Conservation (phyloP, 768 basidiomycete genomes). For the Fistulinella prunicolor region DNA sequence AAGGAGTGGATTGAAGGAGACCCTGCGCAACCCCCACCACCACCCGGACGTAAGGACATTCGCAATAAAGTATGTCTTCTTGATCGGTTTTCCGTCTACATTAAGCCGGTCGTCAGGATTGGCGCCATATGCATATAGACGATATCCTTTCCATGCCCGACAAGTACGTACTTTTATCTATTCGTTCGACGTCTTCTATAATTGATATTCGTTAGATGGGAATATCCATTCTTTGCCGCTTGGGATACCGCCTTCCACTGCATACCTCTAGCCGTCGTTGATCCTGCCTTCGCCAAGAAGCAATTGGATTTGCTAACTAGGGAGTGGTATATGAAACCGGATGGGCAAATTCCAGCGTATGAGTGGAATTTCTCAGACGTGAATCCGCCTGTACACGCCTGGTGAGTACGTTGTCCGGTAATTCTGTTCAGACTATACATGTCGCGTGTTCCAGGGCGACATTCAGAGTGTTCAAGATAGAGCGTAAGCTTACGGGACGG, state of each 20-base stretch:
- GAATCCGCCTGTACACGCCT: slow-evolving; percentile 98
- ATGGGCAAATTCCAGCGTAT: slow-evolving; percentile 97
- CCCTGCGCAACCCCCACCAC: slow-evolving; percentile 91
- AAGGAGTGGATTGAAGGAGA: slow-evolving; percentile 97
- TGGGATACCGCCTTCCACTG: slow-evolving; percentile 99
- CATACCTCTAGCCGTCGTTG: slow-evolving; percentile 94
- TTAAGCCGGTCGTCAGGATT: slow-evolving; percentile 53
- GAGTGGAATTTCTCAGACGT: slow-evolving; percentile 99
- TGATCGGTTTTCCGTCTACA: not conserved
- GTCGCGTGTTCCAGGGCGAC: slow-evolving; percentile 61
- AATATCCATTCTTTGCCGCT: slow-evolving; percentile 98
- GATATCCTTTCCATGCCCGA: slow-evolving; percentile 99
- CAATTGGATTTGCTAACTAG: slow-evolving; percentile 94
- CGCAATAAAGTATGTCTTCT: slow-evolving; percentile 66
- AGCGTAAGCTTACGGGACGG: slow-evolving; percentile 88
- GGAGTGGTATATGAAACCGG: slow-evolving; percentile 99
- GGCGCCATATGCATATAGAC: slow-evolving; percentile 93
- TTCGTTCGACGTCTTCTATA: not conserved
- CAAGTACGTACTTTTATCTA: slow-evolving; percentile 54
- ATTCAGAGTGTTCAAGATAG: slow-evolving; percentile 98
- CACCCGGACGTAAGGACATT: slow-evolving; percentile 79
- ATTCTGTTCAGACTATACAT: too few species aligned
- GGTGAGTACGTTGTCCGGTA: too few species aligned
- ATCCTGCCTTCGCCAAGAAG: slow-evolving; percentile 94
- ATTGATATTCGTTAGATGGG: slow-evolving; percentile 59